Evolutionary conservation across 768 basidiomycete species (phyloP).

Genomic region (Fomitopsis pulvina): DNA sequence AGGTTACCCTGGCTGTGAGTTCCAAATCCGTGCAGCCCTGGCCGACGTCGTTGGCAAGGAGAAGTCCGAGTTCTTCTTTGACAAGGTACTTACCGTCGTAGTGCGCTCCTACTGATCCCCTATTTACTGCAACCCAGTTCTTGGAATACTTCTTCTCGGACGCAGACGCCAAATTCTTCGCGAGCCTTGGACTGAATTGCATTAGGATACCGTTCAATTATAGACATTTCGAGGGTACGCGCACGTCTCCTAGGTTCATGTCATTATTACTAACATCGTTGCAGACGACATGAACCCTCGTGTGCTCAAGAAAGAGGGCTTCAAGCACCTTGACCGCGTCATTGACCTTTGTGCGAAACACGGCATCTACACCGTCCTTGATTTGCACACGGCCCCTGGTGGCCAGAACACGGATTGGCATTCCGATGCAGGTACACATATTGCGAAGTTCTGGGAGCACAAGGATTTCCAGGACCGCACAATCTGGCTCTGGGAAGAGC

Average conservation of each 20-base stretch:
- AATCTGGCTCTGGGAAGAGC: slow-evolving; percentile 71
- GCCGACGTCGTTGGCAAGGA: slow-evolving; percentile 57
- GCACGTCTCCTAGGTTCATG: not conserved
- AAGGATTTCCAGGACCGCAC: slow-evolving; percentile 80
- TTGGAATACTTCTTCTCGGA: slow-evolving; percentile 82
- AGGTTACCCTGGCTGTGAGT: slow-evolving; percentile 72
- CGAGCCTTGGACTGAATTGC: slow-evolving; percentile 73
- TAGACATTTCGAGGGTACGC: slow-evolving; percentile 57
- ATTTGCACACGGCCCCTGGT: slow-evolving; percentile 71
- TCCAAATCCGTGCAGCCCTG: slow-evolving; percentile 69
- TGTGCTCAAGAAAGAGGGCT: slow-evolving; percentile 67
- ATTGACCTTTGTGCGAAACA: slow-evolving; percentile 71
- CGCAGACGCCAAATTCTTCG: slow-evolving; percentile 71
- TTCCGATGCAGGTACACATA: slow-evolving; percentile 63
- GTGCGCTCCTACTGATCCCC: not conserved
- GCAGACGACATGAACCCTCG: slow-evolving; percentile 73
- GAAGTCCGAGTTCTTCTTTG: slow-evolving; percentile 76
- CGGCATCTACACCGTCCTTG: slow-evolving; percentile 78
- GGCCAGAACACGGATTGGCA: slow-evolving; percentile 83
- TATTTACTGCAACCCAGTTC: slow-evolving; percentile 40
- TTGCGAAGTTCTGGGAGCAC: slow-evolving; percentile 75
- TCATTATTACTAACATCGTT: not conserved
- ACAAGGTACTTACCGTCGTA: slow-evolving; percentile 46
- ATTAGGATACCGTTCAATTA: slow-evolving; percentile 76
- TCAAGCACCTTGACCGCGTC: slow-evolving; percentile 79